Conservation (phyloP, 192 early-diverging fungal genomes). For the Backusella circina region DNA sequence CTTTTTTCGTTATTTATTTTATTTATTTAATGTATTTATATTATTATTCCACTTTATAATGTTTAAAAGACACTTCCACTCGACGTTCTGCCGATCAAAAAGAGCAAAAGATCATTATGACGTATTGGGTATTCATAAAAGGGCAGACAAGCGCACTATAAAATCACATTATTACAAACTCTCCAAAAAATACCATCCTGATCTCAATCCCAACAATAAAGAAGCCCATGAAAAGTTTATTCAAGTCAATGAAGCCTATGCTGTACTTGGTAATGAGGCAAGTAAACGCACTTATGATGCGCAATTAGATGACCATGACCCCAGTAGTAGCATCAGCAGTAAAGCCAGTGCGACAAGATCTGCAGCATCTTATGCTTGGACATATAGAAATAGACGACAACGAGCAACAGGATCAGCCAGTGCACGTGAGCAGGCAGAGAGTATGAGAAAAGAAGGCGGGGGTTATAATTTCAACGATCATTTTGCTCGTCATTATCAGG, state of each 20-base stretch:
- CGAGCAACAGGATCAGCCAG: constrained; percentile 26
- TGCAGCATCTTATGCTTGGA: constrained; percentile 10
- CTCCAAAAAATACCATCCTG: constrained; percentile 82
- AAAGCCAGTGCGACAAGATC: constrained; percentile 13
- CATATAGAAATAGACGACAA: constrained; percentile 8
- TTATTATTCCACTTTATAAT: background rate
- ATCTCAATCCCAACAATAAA: constrained; percentile 65
- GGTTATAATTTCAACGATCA: constrained; percentile 23
- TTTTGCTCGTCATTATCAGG: constrained; percentile 28
- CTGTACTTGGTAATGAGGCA: constrained; percentile 64
- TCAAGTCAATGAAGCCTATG: constrained; percentile 85
- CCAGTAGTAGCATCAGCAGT: background rate
- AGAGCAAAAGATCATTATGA: constrained; percentile 40
- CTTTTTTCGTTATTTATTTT: background rate
- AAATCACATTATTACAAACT: constrained; percentile 71
- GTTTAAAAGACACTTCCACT: constrained; percentile 8
- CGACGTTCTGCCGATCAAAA: background rate
- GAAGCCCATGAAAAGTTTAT: constrained; percentile 70
- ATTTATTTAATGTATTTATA: background rate
- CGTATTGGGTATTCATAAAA: constrained; percentile 29
- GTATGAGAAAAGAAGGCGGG: background rate
- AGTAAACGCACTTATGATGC: constrained; percentile 80
- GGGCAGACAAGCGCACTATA: constrained; percentile 53
- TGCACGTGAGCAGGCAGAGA: constrained; percentile 29
- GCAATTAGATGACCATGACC: constrained; percentile 29